A percentile compares a stretch with the other conserved stretches of the same genome.
Conservation (phyloP, 495 filamentous ascomycete species). For the Talaromyces proteolyticus region DNA sequence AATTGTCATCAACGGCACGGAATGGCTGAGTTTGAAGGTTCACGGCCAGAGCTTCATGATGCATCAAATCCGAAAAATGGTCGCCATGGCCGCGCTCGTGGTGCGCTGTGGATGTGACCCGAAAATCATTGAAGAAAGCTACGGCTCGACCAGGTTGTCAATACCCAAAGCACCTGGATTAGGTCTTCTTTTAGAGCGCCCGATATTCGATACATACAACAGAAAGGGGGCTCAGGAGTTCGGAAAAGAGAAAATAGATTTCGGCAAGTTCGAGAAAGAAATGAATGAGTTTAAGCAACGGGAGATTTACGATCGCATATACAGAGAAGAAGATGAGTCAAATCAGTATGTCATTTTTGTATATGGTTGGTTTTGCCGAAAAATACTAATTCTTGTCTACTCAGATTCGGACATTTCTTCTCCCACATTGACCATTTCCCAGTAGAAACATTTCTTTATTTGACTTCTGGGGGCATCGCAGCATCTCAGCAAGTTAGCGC, state of each 20-base stretch:
- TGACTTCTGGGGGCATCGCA: conserved; percentile 58
- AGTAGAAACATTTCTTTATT: conserved; percentile 68
- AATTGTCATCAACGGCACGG: conserved; percentile 78
- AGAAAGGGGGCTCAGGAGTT: conserved; percentile 43
- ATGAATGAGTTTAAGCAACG: conserved; percentile 86
- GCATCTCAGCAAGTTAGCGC: conserved; percentile 31
- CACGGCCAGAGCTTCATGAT: conserved; percentile 99
- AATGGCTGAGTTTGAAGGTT: conserved; percentile 93
- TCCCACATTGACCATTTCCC: conserved; percentile 76
- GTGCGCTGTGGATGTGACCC: conserved; percentile 72
- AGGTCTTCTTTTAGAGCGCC: conserved; percentile 81
- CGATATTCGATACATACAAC: conserved; percentile 87
- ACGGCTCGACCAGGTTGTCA: conserved; percentile 57
- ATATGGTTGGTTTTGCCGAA: neutral
- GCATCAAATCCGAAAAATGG: conserved; percentile 99
- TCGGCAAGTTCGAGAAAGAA: conserved; percentile 65
- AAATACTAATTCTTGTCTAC: conserved; percentile 4
- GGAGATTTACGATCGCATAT: conserved; percentile 90
- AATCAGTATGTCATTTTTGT: conserved; percentile 52
- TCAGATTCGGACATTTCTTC: conserved; percentile 74
- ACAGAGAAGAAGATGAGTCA: conserved; percentile 76
- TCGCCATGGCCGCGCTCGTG: conserved; percentile 81
- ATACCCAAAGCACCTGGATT: conserved; percentile 92
- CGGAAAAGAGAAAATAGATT: conserved; percentile 65
- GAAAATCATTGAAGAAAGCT: conserved; percentile 61